Evolutionary conservation across 1,284 basidiomycete genomes (phyloP).

Genomic region (Acaromyces ingoldii): DNA sequence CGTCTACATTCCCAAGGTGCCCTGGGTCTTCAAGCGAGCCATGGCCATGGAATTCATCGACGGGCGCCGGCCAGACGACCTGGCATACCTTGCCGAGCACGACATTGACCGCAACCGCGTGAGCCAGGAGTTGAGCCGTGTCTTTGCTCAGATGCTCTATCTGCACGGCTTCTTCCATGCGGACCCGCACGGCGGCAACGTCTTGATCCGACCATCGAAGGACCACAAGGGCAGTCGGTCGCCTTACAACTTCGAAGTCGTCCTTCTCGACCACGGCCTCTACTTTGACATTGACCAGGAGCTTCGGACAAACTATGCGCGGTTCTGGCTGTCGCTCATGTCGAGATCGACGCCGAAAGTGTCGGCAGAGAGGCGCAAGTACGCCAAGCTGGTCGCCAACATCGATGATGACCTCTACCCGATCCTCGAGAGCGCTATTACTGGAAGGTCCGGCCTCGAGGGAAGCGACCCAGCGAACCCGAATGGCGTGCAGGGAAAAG

Average conservation of each 20-base stretch:
- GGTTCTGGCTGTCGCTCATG: constrained; percentile 49
- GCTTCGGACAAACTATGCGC: constrained; percentile 46
- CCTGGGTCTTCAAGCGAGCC: constrained; percentile 76
- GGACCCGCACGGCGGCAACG: constrained; percentile 63
- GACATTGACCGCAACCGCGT: constrained; percentile 91
- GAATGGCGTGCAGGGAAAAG: constrained; percentile 34
- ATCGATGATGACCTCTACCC: constrained; percentile 50
- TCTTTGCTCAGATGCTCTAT: constrained; percentile 95
- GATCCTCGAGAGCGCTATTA: constrained; percentile 49
- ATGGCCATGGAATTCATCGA: constrained; percentile 87
- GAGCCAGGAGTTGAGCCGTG: constrained; percentile 66
- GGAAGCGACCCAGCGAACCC: constrained; percentile 48
- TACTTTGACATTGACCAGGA: constrained; percentile 49
- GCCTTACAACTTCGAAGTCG: constrained; percentile 48
- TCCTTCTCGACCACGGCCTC: constrained; percentile 49
- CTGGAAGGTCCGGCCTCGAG: constrained; percentile 45
- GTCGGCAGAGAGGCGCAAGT: constrained; percentile 34
- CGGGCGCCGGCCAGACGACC: constrained; percentile 83
- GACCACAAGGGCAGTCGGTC: constrained; percentile 32
- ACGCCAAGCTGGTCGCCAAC: constrained; percentile 46
- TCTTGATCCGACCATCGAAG: constrained; percentile 64
- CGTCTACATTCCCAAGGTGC: constrained; percentile 83
- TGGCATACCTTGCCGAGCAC: constrained; percentile 74
- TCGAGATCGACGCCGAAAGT: constrained; percentile 39
- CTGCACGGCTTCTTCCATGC: constrained; percentile 67